Base-by-base conservation (phyloP, 2,329 filamentous ascomycete genomes). In the Diaporthe vaccinii region DNA sequence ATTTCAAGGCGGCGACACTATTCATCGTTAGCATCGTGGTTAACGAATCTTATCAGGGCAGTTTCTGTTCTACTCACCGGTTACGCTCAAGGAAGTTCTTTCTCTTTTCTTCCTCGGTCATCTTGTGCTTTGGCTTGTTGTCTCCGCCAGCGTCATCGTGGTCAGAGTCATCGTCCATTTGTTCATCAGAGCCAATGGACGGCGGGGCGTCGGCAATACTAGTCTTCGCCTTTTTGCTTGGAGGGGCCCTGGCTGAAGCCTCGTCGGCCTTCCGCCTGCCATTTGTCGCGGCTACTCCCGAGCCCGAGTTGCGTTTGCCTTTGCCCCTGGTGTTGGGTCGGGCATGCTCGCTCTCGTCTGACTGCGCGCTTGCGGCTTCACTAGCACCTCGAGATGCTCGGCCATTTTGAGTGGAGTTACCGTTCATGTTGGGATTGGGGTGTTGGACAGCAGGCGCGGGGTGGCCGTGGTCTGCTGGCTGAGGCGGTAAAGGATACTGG, bases 61-160 rank as follows among this genome's bases (percentile, higher is more conserved):
- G 12, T 36, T n/a, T 28, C 12, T 44, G 67, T 3, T 36, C 22
- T 36, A 86, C 91, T 80, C 91, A 98, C 96, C 96, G 92, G 84
- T 99, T 99, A 39, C 97, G 90, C 82, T 99, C 97, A 3, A 99
- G 88, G 84, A 99, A 99, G 83, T 98, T 99, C 86, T 97, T 98
- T 57, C 97, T 91, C 88, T 99, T 99, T 87, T 99, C 97, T 82
- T 98, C 97, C 74, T 98, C 97, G 0, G 96, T 98, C 95, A 98
- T 98, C 87, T 98, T 98, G 0, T 84, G 82, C 83, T 92, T 93
- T 57, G 87, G 87, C 80, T 93, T 91, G 55, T 88, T 89, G 8
- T 90, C 88, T 68, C 91, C 89, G 62, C 87, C 90, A 78, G 90
- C 86, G 6, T 91, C 87, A 2, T 91, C 89, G 0, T 86, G 87